Evolutionary conservation across 2,329 filamentous ascomycete species (phyloP).

Genomic region (Periconia sp.): DNA sequence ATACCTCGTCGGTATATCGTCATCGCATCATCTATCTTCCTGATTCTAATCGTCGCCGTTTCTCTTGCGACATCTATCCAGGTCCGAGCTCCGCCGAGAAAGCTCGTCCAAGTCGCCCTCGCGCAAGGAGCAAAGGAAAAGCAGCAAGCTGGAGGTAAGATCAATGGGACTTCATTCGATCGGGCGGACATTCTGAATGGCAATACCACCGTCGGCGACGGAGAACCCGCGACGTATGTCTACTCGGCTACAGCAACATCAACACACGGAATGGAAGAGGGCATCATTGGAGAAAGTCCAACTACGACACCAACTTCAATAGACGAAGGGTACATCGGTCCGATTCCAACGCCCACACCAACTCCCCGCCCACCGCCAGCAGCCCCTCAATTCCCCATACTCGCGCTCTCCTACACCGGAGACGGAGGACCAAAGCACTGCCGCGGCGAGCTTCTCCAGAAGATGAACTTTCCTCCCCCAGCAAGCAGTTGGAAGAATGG

Average conservation of each 20-base stretch:
- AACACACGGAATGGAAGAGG: constrained; percentile 26
- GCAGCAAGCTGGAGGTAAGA: constrained; percentile 26
- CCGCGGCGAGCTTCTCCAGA: constrained; percentile 36
- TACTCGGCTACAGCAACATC: constrained; percentile 17
- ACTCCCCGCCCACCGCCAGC: constrained; percentile 9
- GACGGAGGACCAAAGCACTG: constrained; percentile 43
- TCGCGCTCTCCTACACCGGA: constrained; percentile 41
- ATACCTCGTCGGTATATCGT: constrained; percentile 28
- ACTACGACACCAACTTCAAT: constrained; percentile 20
- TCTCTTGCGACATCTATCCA: constrained; percentile 36
- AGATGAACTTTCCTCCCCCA: constrained; percentile 30
- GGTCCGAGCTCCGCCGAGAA: constrained; percentile 28
- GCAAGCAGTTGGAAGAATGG: constrained; percentile 34
- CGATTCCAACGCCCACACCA: constrained; percentile 10
- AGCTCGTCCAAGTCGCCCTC: constrained; percentile 27
- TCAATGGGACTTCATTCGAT: constrained; percentile 38
- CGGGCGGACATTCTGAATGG: constrained; percentile 33
- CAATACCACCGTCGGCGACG: constrained; percentile 20
- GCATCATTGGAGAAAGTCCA: constrained; percentile 30
- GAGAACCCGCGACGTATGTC: constrained; percentile 18
- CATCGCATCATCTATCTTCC: constrained; percentile 27
- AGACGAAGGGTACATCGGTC: constrained; percentile 33
- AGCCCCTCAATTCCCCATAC: constrained; percentile 30
- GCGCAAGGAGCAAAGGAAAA: constrained; percentile 33
- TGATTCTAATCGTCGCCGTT: constrained; percentile 37